Base-by-base conservation (phyloP, 2,329 filamentous ascomycete genomes). In the Diaporthe sp. region DNA sequence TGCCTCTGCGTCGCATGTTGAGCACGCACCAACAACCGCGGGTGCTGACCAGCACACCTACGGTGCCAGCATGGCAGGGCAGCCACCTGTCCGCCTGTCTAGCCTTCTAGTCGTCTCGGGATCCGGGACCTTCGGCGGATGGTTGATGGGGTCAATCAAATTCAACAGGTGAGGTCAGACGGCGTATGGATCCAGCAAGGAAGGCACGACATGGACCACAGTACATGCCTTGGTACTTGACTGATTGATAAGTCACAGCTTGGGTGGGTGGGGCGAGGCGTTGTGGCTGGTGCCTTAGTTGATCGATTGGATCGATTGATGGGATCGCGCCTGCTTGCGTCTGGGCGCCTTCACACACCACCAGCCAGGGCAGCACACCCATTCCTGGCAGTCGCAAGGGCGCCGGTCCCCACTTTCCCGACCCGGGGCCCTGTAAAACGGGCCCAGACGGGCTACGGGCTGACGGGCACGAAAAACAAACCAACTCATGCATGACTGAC, bases 401-500 rank as follows among this genome's bases (percentile, higher is more conserved):
- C 37, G 58, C 34, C 37, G n/a, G 58, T 46, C 60, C 61, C 61
- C 61, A 65, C 61, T 22, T 65, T 65, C 60, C 60, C 25, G 58
- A 42, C 57, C 31, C 19, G 57, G 55, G 13, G 31, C 34, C 22
- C 19, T 13, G 17, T 22, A 39, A 58, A 58, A 58, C 28, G 31
- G 57, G 37, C 22, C 31, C 31, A 60, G 31, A 37, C 55, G 31
- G 55, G 17, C 55, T 37, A 60, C 28, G 28, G 53, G 57, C 34
- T 44, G 13, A 44, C 22, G 58, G 37, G 39, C 60, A 44, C 13
- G n/a, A 42, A 44, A 15, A 17, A n/a, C 42, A 22, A 22, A 49
- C 61, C 25, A 67, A 67, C 42, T 51, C 44, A 37, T 67, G 62
- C 62, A 51, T 67, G 62, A 67, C 39, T 67, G 62, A 49, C 42